These are phyloP conservation scores for Melampsora larici-populina DNA, from an alignment of 1,284 basidiomycete species.

Conservation along the genomic window DNA sequence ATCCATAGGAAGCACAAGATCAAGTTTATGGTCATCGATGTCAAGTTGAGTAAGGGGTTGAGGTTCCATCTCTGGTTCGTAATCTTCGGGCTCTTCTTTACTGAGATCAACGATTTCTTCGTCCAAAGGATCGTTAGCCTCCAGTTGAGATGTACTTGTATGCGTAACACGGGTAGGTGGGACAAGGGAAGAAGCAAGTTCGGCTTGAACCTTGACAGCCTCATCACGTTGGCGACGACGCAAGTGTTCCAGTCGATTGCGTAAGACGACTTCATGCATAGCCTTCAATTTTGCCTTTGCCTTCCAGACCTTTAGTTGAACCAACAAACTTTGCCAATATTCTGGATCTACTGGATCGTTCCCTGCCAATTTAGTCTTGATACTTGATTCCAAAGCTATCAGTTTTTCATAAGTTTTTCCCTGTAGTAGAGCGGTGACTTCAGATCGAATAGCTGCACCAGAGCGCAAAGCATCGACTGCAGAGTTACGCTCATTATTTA, in stretches of 20 bases:
- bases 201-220: constrained; percentile 83
- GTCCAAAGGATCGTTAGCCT: constrained; percentile 54
- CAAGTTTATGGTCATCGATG: constrained; percentile 41
- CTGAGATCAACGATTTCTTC: constrained; percentile 9
- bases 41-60: constrained; percentile 26
- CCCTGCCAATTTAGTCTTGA: constrained; percentile 80
- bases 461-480: constrained; percentile 57
- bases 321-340: constrained; percentile 92
- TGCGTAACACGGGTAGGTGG: constrained; percentile 58
- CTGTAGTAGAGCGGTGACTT: constrained; percentile 68
- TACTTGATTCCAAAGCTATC: constrained; percentile 73
- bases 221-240: constrained; percentile 92
- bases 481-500: constrained; percentile 62
- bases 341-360: constrained; percentile 94
- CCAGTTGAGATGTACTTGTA: constrained; percentile 51
- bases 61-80: constrained; percentile 38
- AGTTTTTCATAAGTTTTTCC: constrained; percentile 82
- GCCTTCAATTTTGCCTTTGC: constrained; percentile 91
- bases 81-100: constrained; percentile 41
- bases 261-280: constrained; percentile 90
- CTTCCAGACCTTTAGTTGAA: constrained; percentile 94
- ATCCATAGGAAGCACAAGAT: constrained; percentile 26
- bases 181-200: constrained; percentile 75
- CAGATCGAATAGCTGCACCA: constrained; percentile 72
- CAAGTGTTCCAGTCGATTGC: constrained; percentile 90